Base-by-base conservation (phyloP, 352 stramenopile species). In the Globisporangium okanoganense region DNA sequence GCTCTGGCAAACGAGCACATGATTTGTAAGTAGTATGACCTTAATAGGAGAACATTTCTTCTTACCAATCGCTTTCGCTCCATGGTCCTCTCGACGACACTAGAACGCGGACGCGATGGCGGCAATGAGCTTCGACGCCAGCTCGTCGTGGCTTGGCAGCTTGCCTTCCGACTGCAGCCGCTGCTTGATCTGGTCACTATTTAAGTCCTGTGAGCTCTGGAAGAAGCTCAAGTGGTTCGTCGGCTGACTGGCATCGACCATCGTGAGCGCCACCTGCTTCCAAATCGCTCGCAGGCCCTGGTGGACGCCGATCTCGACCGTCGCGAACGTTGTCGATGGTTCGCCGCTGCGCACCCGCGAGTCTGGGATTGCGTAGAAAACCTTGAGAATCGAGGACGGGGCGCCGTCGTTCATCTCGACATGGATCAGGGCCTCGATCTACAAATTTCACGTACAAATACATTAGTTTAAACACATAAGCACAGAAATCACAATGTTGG, bases 111-210 rank as follows among this genome's bases (percentile, higher is more conserved):
- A 60, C 5, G 69, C 68, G 51, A 87, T 81, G 6, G 76, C 61
- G 35, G 75, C 73, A 53, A 90, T 73, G 54, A 88, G 50, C 27
- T 59, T 75, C 8, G 78, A 86, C 5, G 78, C 65, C 5, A 90
- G 63, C 53, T 90, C 81, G 58, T 90, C 81, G 47, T 88, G 78
- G 10, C 59, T 78, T 13, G 77, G 79, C 22, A 88, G 62, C 50
- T 79, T 72, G 8, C 64, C 56, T 5, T 83, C 76, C 3, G 68
- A 55, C 58, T 78, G 74, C 33, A 80, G 59, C 14, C 73, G 71
- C 31, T 80, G 69, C 36, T 71, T 50, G 31, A 82, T 41, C 9
- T 69, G 35, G 12, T 63, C 66, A 5, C 63, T 41, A 20, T 70
- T 61, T 5, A 58, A 20, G 25, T 61, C 61, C 31, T 60, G 52